These are phyloP conservation scores for Monosporascus sp. DNA, from an alignment of 2,329 filamentous ascomycete genomes.

Conservation along the genomic window DNA sequence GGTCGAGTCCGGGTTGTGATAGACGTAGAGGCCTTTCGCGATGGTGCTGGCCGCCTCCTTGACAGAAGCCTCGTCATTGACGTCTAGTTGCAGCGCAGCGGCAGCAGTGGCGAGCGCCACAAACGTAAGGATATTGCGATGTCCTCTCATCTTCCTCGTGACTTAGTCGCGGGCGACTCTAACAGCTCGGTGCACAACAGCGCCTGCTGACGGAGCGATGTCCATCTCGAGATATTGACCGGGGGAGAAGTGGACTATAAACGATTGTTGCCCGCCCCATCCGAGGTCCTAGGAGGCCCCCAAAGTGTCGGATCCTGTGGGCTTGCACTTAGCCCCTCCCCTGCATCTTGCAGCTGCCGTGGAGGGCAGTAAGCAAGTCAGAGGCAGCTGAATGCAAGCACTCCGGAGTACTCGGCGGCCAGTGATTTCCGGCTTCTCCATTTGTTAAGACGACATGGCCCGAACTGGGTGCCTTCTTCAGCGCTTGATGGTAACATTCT, in stretches of 20 bases:
- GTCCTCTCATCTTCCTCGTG: neutral
- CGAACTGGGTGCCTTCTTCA: no score
- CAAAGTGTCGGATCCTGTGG: no score
- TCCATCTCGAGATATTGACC: no score
- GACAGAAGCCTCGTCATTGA: conserved; percentile 18
- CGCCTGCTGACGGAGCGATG: no score
- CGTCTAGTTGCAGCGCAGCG: conserved; percentile 18
- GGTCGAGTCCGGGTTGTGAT: conserved; percentile 24
- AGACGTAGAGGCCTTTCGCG: conserved; percentile 24
- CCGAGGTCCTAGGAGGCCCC: no score
- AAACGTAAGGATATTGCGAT: conserved; percentile 2
- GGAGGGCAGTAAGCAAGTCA: neutral
- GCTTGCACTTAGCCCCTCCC: neutral
- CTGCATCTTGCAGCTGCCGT: neutral
- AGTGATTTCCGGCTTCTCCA: no score
- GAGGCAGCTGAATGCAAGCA: neutral
- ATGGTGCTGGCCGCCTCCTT: conserved; percentile 19
- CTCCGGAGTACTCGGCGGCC: neutral
- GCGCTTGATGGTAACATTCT: no score
- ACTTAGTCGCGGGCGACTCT: no score
- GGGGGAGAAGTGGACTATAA: no score
- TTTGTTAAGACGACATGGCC: no score
- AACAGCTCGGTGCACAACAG: no score
- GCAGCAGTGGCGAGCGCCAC: conserved; percentile 11
- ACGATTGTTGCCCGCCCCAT: no score